Conservation (phyloP, 805 yeast genomes). For the Ogataea henricii region DNA sequence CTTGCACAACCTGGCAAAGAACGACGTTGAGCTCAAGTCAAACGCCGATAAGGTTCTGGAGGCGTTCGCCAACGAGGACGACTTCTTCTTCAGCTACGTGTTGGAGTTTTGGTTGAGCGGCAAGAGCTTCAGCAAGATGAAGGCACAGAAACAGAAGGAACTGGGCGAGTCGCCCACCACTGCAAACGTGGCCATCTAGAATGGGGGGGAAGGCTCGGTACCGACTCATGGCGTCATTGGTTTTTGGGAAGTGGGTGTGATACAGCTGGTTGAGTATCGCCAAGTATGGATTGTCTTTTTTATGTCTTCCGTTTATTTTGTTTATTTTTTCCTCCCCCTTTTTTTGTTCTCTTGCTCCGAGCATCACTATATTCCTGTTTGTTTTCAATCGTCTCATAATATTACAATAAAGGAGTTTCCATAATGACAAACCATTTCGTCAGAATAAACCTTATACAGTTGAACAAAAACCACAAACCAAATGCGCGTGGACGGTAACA, state of each 20-base stretch:
- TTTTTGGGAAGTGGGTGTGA: not conserved
- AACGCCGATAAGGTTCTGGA: slow-evolving; percentile 29
- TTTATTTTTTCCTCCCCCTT: no score
- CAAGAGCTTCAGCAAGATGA: slow-evolving; percentile 32
- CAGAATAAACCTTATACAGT: not conserved
- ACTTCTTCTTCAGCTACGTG: slow-evolving; percentile 35
- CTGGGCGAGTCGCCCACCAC: not conserved
- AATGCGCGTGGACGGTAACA: no score
- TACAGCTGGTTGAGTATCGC: not conserved
- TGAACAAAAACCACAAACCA: no score
- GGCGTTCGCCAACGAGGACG: slow-evolving; percentile 37
- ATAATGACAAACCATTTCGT: not conserved
- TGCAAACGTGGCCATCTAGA: not conserved
- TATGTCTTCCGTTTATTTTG: not conserved
- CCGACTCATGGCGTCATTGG: not conserved
- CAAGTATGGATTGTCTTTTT: not conserved
- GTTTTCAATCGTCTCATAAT: not conserved
- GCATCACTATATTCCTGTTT: slow-evolving; percentile 3
- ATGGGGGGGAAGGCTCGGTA: not conserved
- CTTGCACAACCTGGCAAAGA: slow-evolving; percentile 33
- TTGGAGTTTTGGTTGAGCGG: slow-evolving; percentile 37
- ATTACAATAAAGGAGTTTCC: not conserved
- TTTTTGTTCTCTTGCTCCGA: no score
- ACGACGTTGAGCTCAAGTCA: slow-evolving; percentile 34
- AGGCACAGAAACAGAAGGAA: slow-evolving; percentile 25